Evolutionary conservation across 306 rosid species (phyloP), one percentile per base, ranked within the genome.

Genomic region (Cicer cuneatum): DNA sequence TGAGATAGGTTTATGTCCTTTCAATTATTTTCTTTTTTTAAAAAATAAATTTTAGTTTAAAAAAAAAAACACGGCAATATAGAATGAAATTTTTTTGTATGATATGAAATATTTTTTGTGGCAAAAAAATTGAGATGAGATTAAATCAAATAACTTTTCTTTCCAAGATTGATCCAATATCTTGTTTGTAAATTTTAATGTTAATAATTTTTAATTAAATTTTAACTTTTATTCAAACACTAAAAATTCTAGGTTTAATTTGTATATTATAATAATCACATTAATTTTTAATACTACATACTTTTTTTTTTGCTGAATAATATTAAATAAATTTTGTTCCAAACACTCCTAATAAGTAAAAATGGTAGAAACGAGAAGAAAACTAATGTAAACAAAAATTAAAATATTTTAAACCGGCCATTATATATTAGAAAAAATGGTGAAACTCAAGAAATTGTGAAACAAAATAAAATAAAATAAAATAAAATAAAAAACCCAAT

Each of bases 311-410:
- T n/a, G n/a, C n/a, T n/a, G n/a, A n/a, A n/a, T n/a, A n/a, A n/a
- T n/a, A n/a, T n/a, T n/a, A n/a, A n/a, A n/a, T n/a, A n/a, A n/a
- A n/a, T n/a, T n/a, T n/a, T n/a, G n/a, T n/a, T n/a, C n/a, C n/a
- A n/a, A n/a, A n/a, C 13, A 56, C n/a, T 48, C 19, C 18, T 18
- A 58, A 10, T 47, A 37, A 69, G 7, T 33, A 76, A 68, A 76
- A 68, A 56, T 24, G 16, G n/a, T 43, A 10, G 11, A 29, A 24
- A 24, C 4, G 15, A 58, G 7, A 7, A 51, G 8, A 41, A 40
- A 71, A 71, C 13, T 21, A 39, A 37, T 21, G 15, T 15, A 49
- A 21, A 29, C 33, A 47, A 47, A 5, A 1, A 9, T 11, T 9
- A 12, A 42, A 49, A 68, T 49, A 45, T 35, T 56, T 76, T 7